A percentile compares a stretch with the other conserved stretches of the same genome.
Evolutionary conservation across 1,284 basidiomycete genomes (phyloP).

Genomic region (Xerocomus minutiporus): DNA sequence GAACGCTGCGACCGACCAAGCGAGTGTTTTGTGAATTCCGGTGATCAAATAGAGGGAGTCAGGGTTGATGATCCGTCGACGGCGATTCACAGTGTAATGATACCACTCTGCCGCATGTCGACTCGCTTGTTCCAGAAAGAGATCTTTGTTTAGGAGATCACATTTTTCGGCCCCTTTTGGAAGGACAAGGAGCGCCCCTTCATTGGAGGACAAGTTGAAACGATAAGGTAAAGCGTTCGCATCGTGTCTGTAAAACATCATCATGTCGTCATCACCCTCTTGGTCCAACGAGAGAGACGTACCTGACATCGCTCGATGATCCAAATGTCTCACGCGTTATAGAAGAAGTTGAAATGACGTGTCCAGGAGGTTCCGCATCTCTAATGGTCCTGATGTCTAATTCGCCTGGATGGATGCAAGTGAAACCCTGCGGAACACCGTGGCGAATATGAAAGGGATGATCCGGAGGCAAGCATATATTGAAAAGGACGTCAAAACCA

Average conservation of each 20-base stretch:
- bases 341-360: slow-evolving; percentile 2
- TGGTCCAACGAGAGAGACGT: background rate
- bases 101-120: slow-evolving; percentile 12
- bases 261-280: background rate
- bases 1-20: slow-evolving; percentile 13
- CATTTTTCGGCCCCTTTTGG: slow-evolving; percentile 12
- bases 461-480: slow-evolving; percentile 19
- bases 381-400: slow-evolving; percentile 8
- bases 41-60: slow-evolving; percentile 17
- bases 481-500: slow-evolving; percentile 29
- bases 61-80: slow-evolving; percentile 1
- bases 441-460: slow-evolving; percentile 11
- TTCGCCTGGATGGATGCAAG: background rate
- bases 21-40: slow-evolving; percentile 9
- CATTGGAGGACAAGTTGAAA: slow-evolving; percentile 4
- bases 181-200: slow-evolving; percentile 14
- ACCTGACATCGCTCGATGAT: background rate
- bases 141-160: slow-evolving; percentile 4
- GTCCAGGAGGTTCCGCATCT: background rate
- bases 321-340: background rate
- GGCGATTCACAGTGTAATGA: slow-evolving; percentile 6
- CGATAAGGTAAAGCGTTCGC: background rate
- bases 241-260: background rate
- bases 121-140: slow-evolving; percentile 7
- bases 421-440: slow-evolving; percentile 14